Evolutionary conservation across 805 yeast genomes (phyloP), one percentile per base, ranked within the genome.

Genomic region (Huiozyma sinensis): DNA sequence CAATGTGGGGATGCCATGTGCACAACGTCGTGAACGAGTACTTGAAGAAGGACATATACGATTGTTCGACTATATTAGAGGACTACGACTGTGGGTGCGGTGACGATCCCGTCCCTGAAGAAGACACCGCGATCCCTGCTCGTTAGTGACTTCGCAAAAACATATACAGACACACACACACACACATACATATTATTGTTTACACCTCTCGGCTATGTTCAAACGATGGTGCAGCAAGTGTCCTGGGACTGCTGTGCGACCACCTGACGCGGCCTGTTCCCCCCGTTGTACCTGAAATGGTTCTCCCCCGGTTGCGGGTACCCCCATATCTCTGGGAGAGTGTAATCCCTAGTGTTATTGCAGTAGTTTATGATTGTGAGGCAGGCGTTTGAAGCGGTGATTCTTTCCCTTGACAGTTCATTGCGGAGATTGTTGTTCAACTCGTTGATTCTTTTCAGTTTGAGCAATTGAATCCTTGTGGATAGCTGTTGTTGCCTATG

Each of bases 21-120:
- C 97, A 89, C 65, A 89, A 90, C 61, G 72, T 79, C 56, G 97
- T 89, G 33, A 90, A 90, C 61, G 76, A 75, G 43, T 68, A 81
- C 42, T 69, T 89, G 38, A 70, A 70, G 5, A 86, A 89, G 53
- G 76, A 73, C 1, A 68, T 71, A 12, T 92, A 87, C 61, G 97
- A 92, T 61, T 92, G 99, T 61, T 71, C 85, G 2, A 77, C 74
- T 6, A 83, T 92, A 44, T 67, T 85, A 43, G 96, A 87, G 52
- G 92, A 86, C 63, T 92, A 92, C 63, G 95, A 89, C 56, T 90
- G 98, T 68, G 98, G 98, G 0, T 90, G 98, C 66, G 95, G 92
- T 1, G 95, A 79, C 41, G 90, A 79, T 71, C 67, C 41, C 36
- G 39, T 17, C 11, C 28, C 6, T 27, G 27, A 32, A 30, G 29